Evolutionary conservation across 306 rosid species (phyloP), one percentile per base, ranked within the genome.

Genomic region (Glycyrrhiza uralensis): DNA sequence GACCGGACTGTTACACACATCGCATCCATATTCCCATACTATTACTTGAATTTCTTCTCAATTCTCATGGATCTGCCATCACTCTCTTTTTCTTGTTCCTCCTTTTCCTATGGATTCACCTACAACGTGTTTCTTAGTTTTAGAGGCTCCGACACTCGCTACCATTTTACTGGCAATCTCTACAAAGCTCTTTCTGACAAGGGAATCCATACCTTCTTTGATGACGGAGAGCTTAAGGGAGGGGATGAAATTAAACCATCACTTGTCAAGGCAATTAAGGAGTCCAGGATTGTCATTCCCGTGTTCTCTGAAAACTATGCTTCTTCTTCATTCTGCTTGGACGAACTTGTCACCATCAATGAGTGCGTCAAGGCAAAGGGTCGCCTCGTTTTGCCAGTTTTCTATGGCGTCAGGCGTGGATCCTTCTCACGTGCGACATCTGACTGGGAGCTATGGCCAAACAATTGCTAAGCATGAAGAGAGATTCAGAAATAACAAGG

Each of bases 121-220:
- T n/a, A n/a, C n/a, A n/a, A n/a, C n/a, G n/a, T n/a, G n/a, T n/a
- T n/a, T n/a, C n/a, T n/a, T n/a, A n/a, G n/a, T n/a, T n/a, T n/a
- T n/a, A n/a, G n/a, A n/a, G n/a, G n/a, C n/a, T n/a, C n/a, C n/a
- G n/a, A n/a, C n/a, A n/a, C n/a, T n/a, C n/a, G n/a, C n/a, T n/a
- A n/a, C n/a, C n/a, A n/a, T n/a, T n/a, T n/a, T n/a, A n/a, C n/a
- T n/a, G n/a, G n/a, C n/a, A n/a, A n/a, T n/a, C n/a, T n/a, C n/a
- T n/a, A n/a, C n/a, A n/a, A n/a, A n/a, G n/a, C n/a, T n/a, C n/a
- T n/a, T n/a, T n/a, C n/a, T 18, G 14, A 12, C 6, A 47, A 3
- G 9, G 71, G 63, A n/a, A 47, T 74, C 5, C 4, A 0, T 0
- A 36, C 63, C 5, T 74, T 74, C 78, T 8, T 74, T 2, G 78